Evolutionary conservation across 345 rosid species (phyloP), one percentile per base, ranked within the genome.

Genomic region (Limnanthes douglasii): DNA sequence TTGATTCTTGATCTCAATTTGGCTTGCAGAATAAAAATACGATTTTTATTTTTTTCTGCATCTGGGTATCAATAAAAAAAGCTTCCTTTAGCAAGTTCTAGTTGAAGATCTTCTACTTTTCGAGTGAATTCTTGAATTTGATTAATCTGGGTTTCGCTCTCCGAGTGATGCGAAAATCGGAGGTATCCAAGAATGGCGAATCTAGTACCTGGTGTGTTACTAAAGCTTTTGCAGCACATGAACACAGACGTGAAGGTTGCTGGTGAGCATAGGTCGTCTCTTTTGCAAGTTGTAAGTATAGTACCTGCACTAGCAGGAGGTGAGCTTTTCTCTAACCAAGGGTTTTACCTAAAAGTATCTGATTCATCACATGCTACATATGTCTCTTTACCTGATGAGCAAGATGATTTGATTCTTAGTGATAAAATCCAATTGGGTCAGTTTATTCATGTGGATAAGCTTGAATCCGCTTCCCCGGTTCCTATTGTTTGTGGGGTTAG

Each of bases 331-430:
- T 44, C 86, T 1, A 90, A 80, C 44, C 82, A 90, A 27, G 98
- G 98, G 3, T 90, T 90, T 45, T 90, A 77, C 58, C 72, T 90
- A 8, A 90, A 72, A 70, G 98, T 90, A 45, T 90, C 98, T 18
- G 98, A 90, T 75, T 90, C 98, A 2, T 90, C 94, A 21, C 98
- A 84, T 54, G 98, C 98, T 12, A 84, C 95, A 22, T 90, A 79
- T 27, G 94, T 80, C 10, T 84, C 95, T 47, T 65, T 90, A 16
- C 92, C 95, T 44, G 98, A 90, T 54, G 94, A 90, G 38, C 95
- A 90, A 39, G 77, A 76, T 59, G 98, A 90, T 63, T 57, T 90
- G 44, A 90, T 90, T 57, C 86, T 80, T 44, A 80, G 94, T 21
- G 98, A 90, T 48, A 79, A 77, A 70, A 67, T 90, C 39, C 98